Evolutionary conservation across 257 asterid species (phyloP).

Genomic region (Anisodus acutangulus): DNA sequence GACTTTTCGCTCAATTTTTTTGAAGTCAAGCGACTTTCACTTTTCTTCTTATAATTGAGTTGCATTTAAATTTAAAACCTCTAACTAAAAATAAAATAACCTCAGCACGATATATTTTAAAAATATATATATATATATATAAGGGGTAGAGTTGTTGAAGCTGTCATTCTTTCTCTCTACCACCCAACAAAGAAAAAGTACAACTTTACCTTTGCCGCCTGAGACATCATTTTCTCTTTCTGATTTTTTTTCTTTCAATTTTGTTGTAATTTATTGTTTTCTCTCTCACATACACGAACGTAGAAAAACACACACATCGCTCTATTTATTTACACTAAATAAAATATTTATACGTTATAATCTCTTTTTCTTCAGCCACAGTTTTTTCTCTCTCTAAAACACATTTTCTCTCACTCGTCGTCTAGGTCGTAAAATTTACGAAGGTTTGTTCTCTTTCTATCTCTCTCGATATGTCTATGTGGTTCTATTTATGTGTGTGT

Average conservation of each 20-base stretch:
- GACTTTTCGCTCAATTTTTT: too few relatives aligned
- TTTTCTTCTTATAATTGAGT: too few relatives aligned
- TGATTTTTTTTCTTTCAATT: neutral
- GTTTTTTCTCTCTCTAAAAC: constrained; percentile 37
- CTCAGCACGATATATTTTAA: too few relatives aligned
- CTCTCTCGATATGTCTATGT: neutral
- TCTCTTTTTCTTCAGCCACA: constrained; percentile 30
- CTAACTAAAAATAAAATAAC: too few relatives aligned
- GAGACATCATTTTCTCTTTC: too few relatives aligned
- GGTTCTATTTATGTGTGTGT: neutral
- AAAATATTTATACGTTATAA: neutral
- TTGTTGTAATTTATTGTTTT: neutral
- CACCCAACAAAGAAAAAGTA: neutral
- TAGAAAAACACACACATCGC: constrained; percentile 14
- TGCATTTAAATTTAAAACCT: too few relatives aligned
- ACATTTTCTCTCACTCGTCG: constrained; percentile 24
- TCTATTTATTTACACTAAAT: constrained; percentile 31
- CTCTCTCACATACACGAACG: neutral
- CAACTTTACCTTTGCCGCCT: constrained; percentile 1
- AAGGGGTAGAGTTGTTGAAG: too few relatives aligned
- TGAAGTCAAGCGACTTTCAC: too few relatives aligned
- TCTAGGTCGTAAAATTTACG: constrained; percentile 30
- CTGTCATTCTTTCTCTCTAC: neutral
- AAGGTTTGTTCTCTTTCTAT: constrained; percentile 35
- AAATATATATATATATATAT: too few relatives aligned